A percentile compares a stretch with the other conserved stretches of the same genome.
Conservation (phyloP, 176 grass and related monocot species). For the Oryza punctata region DNA sequence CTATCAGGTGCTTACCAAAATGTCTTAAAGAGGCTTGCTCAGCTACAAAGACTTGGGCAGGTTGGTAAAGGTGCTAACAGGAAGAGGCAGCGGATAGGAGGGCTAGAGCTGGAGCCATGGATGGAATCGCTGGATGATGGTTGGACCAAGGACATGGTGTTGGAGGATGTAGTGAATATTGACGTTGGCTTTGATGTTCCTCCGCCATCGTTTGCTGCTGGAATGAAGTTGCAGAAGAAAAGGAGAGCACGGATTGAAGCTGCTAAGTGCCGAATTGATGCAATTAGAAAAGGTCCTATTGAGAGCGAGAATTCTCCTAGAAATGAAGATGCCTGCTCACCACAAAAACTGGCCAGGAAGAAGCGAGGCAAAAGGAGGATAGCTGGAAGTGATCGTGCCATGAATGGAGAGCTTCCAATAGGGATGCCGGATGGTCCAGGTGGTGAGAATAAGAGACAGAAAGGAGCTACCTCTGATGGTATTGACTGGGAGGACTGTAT, state of each 20-base stretch:
- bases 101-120: slow-evolving; percentile 48
- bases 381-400: not conserved
- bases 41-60: slow-evolving; percentile 52
- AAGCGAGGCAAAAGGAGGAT: slow-evolving; percentile 39
- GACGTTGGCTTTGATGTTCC: slow-evolving; percentile 80
- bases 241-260: slow-evolving; percentile 78
- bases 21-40: slow-evolving; percentile 57
- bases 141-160: slow-evolving; percentile 50
- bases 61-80: slow-evolving; percentile 52
- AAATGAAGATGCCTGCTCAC: slow-evolving; percentile 30
- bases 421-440: slow-evolving; percentile 17
- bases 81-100: slow-evolving; percentile 45
- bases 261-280: slow-evolving; percentile 76
- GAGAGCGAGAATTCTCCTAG: not conserved
- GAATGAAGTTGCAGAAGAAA: slow-evolving; percentile 47
- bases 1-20: slow-evolving; percentile 71
- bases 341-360: slow-evolving; percentile 32
- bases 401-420: not conserved
- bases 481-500: slow-evolving; percentile 90
- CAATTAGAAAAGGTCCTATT: slow-evolving; percentile 54
- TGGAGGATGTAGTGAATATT: slow-evolving; percentile 54
- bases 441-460: slow-evolving; percentile 33
- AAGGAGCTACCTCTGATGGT: slow-evolving; percentile 28
- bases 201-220: slow-evolving; percentile 74
- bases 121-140: slow-evolving; percentile 38